These are phyloP conservation scores for Penicillium sp. DNA, from an alignment of 2,329 filamentous ascomycete species.

Conservation along the genomic window DNA sequence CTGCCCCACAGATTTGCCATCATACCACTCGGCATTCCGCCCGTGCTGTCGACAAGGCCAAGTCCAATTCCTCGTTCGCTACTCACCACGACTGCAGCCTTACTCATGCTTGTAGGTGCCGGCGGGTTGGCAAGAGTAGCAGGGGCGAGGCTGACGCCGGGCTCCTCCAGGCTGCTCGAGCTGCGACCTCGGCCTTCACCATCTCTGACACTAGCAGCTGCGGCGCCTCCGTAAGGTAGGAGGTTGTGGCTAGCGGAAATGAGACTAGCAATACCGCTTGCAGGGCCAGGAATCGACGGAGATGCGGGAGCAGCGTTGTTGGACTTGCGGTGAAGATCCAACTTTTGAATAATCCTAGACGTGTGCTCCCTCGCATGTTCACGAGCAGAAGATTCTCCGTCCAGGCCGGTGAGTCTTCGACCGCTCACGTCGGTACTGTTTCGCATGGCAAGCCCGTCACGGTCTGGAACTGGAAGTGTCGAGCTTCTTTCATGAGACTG, in stretches of 20 bases:
- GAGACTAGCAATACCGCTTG: constrained; percentile 78
- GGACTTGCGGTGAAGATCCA: constrained; percentile 85
- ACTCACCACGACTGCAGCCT: constrained; percentile 79
- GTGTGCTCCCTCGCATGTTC: constrained; percentile 78
- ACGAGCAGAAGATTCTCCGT: constrained; percentile 69
- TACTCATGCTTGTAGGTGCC: constrained; percentile 82
- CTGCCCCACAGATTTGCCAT: constrained; percentile 95
- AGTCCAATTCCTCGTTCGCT: constrained; percentile 73
- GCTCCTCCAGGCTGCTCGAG: constrained; percentile 51
- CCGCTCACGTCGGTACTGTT: constrained; percentile 73
- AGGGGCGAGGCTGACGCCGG: constrained; percentile 74
- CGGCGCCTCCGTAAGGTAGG: constrained; percentile 66
- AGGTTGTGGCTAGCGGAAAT: constrained; percentile 84
- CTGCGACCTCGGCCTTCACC: constrained; percentile 43
- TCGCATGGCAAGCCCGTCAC: constrained; percentile 64
- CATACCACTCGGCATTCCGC: constrained; percentile 79
- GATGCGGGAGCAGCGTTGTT: constrained; percentile 61
- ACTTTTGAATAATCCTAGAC: constrained; percentile 86
- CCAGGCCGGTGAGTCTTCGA: constrained; percentile 58
- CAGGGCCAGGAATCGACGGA: constrained; percentile 50
- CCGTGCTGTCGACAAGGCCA: constrained; percentile 65
- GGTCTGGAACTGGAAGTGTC: constrained; percentile 69
- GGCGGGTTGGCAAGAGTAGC: constrained; percentile 83
- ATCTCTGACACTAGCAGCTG: constrained; percentile 47
- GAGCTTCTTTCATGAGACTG: constrained; percentile 64